phyloP scores from a whole-genome alignment of 805 yeast genomes.

The Zygotorulaspora chibaensis region DNA sequence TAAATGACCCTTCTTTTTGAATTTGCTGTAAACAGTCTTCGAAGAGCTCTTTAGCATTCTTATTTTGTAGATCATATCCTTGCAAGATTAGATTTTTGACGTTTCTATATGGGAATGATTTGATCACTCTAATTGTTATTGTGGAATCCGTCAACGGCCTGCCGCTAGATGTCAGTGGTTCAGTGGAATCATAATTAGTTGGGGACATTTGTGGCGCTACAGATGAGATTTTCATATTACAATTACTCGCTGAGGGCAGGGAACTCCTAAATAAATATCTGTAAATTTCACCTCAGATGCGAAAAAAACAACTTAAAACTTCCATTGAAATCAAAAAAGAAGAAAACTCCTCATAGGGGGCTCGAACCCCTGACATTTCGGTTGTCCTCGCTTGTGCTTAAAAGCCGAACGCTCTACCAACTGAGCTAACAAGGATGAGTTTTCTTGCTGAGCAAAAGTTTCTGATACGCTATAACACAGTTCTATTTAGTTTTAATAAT shows the following conservation, averaged over 20 bases:
- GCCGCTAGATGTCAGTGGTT: slow-evolving; percentile 75
- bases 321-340: slow-evolving; percentile 13
- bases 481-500: too few species aligned
- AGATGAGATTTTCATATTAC: not conserved
- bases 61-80: slow-evolving; percentile 63
- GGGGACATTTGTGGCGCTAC: slow-evolving; percentile 9
- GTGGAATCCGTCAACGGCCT: slow-evolving; percentile 66
- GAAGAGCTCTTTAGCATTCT: slow-evolving; percentile 62
- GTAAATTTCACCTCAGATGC: not conserved
- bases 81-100: slow-evolving; percentile 70
- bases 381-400: slow-evolving; percentile 42
- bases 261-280: too few species aligned
- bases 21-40: slow-evolving; percentile 46
- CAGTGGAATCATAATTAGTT: slow-evolving; percentile 44
- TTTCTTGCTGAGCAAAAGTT: slow-evolving; percentile 16
- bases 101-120: slow-evolving; percentile 88
- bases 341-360: slow-evolving; percentile 46
- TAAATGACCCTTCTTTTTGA: slow-evolving; percentile 57
- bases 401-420: slow-evolving; percentile 70
- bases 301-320: too few species aligned
- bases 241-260: too few species aligned
- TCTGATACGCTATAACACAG: not conserved
- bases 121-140: slow-evolving; percentile 79
- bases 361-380: slow-evolving; percentile 50
- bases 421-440: slow-evolving; percentile 57